Evolutionary conservation across 179 eudicot genomes (phyloP).

Genomic region (Nepenthes alata): DNA sequence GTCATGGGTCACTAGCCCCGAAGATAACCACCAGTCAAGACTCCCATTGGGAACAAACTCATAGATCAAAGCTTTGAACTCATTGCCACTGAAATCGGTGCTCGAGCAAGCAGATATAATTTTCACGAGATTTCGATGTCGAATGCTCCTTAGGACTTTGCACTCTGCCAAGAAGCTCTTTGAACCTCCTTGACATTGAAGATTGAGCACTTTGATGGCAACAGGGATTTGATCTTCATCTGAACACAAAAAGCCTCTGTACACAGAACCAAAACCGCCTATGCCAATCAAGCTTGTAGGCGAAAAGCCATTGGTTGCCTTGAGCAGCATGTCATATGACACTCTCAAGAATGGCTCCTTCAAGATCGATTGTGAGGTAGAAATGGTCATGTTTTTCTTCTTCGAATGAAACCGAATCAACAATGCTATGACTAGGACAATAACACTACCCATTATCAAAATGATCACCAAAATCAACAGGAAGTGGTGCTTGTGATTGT

Average conservation of each 20-base stretch:
- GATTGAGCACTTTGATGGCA: constrained; percentile 20
- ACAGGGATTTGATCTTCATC: constrained; percentile 5
- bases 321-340: constrained; percentile 15
- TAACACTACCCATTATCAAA: constrained; percentile 3
- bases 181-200: constrained; percentile 4
- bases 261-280: constrained; percentile 24
- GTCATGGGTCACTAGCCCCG: no score
- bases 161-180: constrained; percentile 21
- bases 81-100: constrained; percentile 1
- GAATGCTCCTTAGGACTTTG: constrained; percentile 5
- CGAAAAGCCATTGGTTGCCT: constrained; percentile 23
- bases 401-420: constrained; percentile 3
- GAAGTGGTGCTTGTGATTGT: no score
- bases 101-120: constrained; percentile 16
- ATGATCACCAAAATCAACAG: background rate
- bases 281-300: constrained; percentile 14
- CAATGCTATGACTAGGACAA: constrained; percentile 1
- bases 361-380: background rate
- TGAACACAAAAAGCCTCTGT: constrained; percentile 14
- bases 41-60: no score
- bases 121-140: constrained; percentile 22
- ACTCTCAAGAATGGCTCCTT: constrained; percentile 1
- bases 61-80: no score
- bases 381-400: constrained; percentile 3
- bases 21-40: no score